phyloP scores from a whole-genome alignment of 768 basidiomycete genomes.

The Phylloporus scabripes region DNA sequence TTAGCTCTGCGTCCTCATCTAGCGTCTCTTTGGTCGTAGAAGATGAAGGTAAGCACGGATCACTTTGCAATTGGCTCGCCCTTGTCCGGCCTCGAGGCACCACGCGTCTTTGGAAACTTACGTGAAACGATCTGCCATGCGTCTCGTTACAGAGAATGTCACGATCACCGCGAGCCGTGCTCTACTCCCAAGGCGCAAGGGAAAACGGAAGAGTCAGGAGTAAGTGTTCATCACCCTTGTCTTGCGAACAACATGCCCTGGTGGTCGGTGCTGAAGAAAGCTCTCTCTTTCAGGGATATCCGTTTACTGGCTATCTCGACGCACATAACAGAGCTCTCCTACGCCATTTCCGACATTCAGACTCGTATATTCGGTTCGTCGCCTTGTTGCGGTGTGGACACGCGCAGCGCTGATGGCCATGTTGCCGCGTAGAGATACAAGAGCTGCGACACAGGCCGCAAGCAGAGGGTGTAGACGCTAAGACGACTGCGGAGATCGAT shows the following conservation, averaged over 20 bases:
- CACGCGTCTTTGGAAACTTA: constrained; percentile 27
- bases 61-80: constrained; percentile 6
- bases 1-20: constrained; percentile 39
- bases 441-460: constrained; percentile 88
- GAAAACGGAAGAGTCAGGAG: constrained; percentile 62
- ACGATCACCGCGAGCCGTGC: constrained; percentile 59
- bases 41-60: constrained; percentile 56
- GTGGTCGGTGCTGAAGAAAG: constrained; percentile 26
- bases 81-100: constrained; percentile 19
- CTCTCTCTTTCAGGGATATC: constrained; percentile 51
- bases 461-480: constrained; percentile 45
- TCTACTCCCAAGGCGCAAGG: constrained; percentile 37
- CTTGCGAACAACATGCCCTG: constrained; percentile 20
- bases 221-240: constrained; percentile 37
- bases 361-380: constrained; percentile 80
- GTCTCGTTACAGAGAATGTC: constrained; percentile 51
- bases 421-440: constrained; percentile 64
- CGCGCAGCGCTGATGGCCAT: constrained; percentile 10
- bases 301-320: constrained; percentile 74
- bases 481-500: constrained; percentile 69
- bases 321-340: constrained; percentile 83
- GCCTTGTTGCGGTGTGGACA: constrained; percentile 1
- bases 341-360: constrained; percentile 83
- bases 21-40: constrained; percentile 47
- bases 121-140: constrained; percentile 30